A percentile compares a stretch with the other conserved stretches of the same genome.
Conservation (phyloP, 139 green algal genomes). For the Mesotaenium endlicherianum region DNA sequence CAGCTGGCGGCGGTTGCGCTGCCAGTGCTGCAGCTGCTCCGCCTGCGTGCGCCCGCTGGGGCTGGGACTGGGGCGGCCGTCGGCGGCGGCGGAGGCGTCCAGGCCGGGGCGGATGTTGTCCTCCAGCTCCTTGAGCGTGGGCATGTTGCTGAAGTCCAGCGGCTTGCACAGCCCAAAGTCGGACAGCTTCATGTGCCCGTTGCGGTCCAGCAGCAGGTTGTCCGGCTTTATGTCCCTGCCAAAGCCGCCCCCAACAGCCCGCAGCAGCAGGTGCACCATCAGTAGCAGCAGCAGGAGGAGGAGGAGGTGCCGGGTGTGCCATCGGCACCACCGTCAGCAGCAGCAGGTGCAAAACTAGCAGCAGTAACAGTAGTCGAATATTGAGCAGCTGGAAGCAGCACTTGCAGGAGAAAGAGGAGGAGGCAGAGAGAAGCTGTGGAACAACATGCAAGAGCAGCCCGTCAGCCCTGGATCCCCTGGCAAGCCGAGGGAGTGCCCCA, state of each 20-base stretch:
- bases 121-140: constrained; percentile 30
- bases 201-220: constrained; percentile 86
- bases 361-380: too few species aligned
- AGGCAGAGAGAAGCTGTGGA: too few species aligned
- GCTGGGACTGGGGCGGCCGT: neutral
- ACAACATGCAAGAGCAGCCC: too few species aligned
- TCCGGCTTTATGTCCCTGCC: constrained; percentile 94
- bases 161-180: constrained; percentile 98
- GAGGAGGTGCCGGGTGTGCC: neutral
- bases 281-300: too few species aligned
- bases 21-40: constrained; percentile 50
- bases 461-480: too few species aligned
- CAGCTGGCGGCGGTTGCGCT: constrained; percentile 44
- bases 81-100: neutral
- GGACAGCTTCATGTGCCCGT: constrained; percentile 92
- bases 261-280: too few species aligned
- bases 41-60: constrained; percentile 20
- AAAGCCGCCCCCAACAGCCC: neutral
- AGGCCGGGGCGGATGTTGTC: constrained; percentile 6
- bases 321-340: neutral
- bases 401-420: too few species aligned
- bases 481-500: too few species aligned
- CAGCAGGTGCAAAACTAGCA: too few species aligned
- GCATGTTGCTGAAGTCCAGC: constrained; percentile 62
- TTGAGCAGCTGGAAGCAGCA: too few species aligned